Conservation (phyloP, 768 basidiomycete genomes). For the Trametes sanguinea region DNA sequence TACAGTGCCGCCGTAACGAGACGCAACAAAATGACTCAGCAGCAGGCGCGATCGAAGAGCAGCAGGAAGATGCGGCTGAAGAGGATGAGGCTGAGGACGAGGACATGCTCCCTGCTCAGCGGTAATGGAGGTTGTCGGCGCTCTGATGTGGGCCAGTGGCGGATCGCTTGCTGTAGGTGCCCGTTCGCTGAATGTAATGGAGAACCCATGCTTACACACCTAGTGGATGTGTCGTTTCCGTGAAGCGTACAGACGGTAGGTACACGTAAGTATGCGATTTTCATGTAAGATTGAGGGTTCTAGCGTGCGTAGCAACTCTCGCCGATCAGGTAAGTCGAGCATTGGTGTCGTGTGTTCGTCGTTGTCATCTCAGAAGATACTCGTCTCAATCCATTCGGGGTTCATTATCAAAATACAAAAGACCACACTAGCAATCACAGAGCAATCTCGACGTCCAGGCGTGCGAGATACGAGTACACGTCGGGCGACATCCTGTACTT, state of each 20-base stretch:
- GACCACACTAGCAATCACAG: constrained; percentile 42
- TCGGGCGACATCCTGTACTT: constrained; percentile 90
- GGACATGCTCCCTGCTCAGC: constrained; percentile 26
- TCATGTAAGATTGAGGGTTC: too few relatives aligned
- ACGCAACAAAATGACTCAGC: constrained; percentile 5
- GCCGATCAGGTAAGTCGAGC: neutral
- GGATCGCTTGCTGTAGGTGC: constrained; percentile 14
- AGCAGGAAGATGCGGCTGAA: constrained; percentile 7
- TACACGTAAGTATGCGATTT: neutral
- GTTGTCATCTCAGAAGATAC: neutral
- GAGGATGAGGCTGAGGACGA: constrained; percentile 21
- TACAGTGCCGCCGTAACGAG: constrained; percentile 20
- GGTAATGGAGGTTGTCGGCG: constrained; percentile 3
- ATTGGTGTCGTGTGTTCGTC: neutral
- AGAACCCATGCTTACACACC: constrained; percentile 23
- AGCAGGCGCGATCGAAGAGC: constrained; percentile 35
- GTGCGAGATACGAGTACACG: constrained; percentile 84
- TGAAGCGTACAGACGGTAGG: neutral
- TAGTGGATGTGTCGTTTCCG: constrained; percentile 11
- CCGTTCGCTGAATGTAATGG: constrained; percentile 14
- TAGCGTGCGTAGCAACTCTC: too few relatives aligned
- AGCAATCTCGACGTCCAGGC: constrained; percentile 84
- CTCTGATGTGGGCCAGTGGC: neutral
- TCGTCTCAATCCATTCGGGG: neutral
- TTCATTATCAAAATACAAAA: constrained; percentile 3